Conservation (phyloP, 2,329 filamentous ascomycete genomes). For the Septoria petroselini region DNA sequence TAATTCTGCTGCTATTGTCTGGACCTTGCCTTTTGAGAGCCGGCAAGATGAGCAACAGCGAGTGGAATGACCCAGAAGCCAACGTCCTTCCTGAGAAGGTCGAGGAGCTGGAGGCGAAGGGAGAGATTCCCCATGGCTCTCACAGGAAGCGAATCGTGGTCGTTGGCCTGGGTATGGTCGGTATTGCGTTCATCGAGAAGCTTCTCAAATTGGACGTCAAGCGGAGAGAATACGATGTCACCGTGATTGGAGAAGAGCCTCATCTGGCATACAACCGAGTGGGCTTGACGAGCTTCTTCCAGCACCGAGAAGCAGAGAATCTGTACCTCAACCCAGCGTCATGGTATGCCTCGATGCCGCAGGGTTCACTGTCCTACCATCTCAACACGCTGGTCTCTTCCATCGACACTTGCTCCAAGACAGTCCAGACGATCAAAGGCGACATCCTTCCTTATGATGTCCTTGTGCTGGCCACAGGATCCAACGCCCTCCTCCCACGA, state of each 20-base stretch:
- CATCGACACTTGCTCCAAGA: constrained; percentile 63
- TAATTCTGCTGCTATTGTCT: constrained; percentile 4
- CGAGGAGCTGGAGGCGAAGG: constrained; percentile 36
- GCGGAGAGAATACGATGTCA: constrained; percentile 70
- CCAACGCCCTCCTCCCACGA: constrained; percentile 70
- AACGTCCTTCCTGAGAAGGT: constrained; percentile 47
- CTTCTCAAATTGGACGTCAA: constrained; percentile 78
- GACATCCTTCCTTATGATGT: constrained; percentile 71
- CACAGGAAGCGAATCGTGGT: constrained; percentile 69
- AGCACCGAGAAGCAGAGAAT: constrained; percentile 78
- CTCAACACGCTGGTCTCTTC: constrained; percentile 71
- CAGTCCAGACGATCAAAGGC: constrained; percentile 67
- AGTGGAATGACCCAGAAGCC: constrained; percentile 48
- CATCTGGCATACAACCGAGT: constrained; percentile 90
- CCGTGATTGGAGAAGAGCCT: constrained; percentile 83
- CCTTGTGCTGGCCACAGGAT: constrained; percentile 81
- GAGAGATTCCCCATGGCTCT: constrained; percentile 37
- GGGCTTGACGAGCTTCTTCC: constrained; percentile 83
- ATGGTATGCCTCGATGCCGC: constrained; percentile 69
- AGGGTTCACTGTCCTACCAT: constrained; percentile 69
- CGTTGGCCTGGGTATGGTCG: constrained; percentile 86
- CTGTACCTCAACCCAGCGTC: constrained; percentile 81
- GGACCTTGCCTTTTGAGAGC: neutral
- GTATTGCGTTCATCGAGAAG: constrained; percentile 65
- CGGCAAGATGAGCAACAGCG: constrained; percentile 42